Percentiles rank a stretch among this genome's conserved stretches.
Evolutionary conservation across 352 stramenopile species (phyloP).

Genomic region (Phytophthora pseudosyringae): DNA sequence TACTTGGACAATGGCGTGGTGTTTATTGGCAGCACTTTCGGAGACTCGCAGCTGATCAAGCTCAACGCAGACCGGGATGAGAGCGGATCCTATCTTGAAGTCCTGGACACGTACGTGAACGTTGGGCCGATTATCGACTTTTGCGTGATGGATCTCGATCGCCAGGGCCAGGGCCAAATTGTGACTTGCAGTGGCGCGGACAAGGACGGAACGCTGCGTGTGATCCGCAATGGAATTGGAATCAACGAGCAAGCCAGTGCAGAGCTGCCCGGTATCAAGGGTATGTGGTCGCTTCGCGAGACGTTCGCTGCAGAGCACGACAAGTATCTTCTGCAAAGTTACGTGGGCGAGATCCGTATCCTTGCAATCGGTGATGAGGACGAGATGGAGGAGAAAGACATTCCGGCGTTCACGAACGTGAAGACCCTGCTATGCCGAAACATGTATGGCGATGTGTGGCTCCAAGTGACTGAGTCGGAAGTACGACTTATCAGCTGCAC

Average conservation of each 20-base stretch:
- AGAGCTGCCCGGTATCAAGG: conserved; percentile 97
- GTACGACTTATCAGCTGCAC: conserved; percentile 89
- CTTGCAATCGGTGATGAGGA: conserved; percentile 92
- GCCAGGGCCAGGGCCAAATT: conserved; percentile 94
- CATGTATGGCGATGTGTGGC: conserved; percentile 81
- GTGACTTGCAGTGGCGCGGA: conserved; percentile 97
- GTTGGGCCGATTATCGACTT: conserved; percentile 99
- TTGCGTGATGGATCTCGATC: conserved; percentile 95
- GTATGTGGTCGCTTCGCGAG: conserved; percentile 96
- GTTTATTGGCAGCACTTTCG: conserved; percentile 95
- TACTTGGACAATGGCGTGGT: conserved; percentile 96
- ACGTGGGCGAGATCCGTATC: conserved; percentile 96
- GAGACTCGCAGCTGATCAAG: conserved; percentile 96
- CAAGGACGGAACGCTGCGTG: conserved; percentile 95
- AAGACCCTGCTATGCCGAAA: conserved; percentile 96
- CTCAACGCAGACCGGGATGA: conserved; percentile 85
- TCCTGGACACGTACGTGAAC: conserved; percentile 98
- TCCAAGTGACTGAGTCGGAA: conserved; percentile 95
- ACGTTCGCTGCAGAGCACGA: conserved; percentile 90
- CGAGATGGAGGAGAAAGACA: conserved; percentile 93
- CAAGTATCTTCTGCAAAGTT: conserved; percentile 96
- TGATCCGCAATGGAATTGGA: conserved; percentile 99
- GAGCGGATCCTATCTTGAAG: conserved; percentile 89
- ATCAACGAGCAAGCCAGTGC: conserved; percentile 97
- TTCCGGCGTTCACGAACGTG: conserved; percentile 82